A percentile compares a stretch with the other conserved stretches of the same genome.
phyloP scores from a whole-genome alignment of 129 eudicot species.

The Saussurea involucrata region DNA sequence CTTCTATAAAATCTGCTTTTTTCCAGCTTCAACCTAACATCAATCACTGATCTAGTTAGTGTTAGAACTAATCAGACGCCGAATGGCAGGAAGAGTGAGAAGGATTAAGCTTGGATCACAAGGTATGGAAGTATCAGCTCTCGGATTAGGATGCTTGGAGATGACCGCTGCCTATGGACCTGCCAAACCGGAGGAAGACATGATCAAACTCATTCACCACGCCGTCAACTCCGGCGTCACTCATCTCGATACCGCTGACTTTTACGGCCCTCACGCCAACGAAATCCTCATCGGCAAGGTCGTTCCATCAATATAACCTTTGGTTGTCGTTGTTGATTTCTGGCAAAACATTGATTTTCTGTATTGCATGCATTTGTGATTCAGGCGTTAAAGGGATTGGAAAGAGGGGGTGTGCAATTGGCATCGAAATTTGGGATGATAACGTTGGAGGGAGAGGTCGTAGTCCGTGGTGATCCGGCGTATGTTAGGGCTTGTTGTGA shows the following conservation, averaged over 20 bases:
- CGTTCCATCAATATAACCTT: background rate
- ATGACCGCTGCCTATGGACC: slow-evolving; percentile 38
- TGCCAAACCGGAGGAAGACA: slow-evolving; percentile 40
- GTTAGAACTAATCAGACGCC: background rate
- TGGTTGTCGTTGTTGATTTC: background rate
- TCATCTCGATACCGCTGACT: slow-evolving; percentile 43
- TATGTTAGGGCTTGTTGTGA: slow-evolving; percentile 41
- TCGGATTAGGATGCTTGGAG: slow-evolving; percentile 50
- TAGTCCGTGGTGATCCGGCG: slow-evolving; percentile 36
- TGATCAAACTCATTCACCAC: slow-evolving; percentile 43
- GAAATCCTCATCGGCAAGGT: slow-evolving; percentile 57
- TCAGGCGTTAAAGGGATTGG: slow-evolving; percentile 35
- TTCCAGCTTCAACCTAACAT: background rate
- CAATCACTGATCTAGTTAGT: background rate
- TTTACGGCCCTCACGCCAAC: slow-evolving; percentile 42
- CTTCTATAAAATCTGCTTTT: background rate
- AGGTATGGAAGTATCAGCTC: slow-evolving; percentile 49
- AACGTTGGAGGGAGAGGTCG: slow-evolving; percentile 13
- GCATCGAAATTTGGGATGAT: slow-evolving; percentile 35
- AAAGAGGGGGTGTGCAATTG: slow-evolving; percentile 25
- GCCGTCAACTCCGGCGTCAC: slow-evolving; percentile 48
- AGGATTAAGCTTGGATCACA: slow-evolving; percentile 54
- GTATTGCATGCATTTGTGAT: background rate
- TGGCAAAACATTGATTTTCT: background rate
- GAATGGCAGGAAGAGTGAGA: slow-evolving; percentile 17